Base-by-base conservation (phyloP, 1,139 yeast genomes). In the Hansenula lynferdii region DNA sequence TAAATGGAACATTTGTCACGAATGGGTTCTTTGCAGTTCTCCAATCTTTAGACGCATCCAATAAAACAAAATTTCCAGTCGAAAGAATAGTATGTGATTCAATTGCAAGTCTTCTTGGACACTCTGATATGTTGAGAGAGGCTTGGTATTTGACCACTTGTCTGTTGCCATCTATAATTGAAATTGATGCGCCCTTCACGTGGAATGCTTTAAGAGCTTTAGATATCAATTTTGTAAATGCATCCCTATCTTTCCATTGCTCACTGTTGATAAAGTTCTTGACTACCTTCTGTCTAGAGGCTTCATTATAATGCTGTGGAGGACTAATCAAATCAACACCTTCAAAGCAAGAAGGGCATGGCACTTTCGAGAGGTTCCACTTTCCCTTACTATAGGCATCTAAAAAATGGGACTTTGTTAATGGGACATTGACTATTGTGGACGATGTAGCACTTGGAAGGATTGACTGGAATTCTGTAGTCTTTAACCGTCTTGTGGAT, bases 11-110 rank as follows among this genome's bases (percentile, higher is more conserved):
- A 0, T 83, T 81, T 28, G 68, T 72, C 1, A 82, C 84, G 39
- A 81, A 64, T 0, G 89, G 89, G 48, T 77, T 80, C 34, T 64
- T 61, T 8, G 60, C 50, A 5, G 80, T 73, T 55, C 90, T 64
- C 90, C 92, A 83, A 54, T 83, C 92, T 29, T 65, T 62, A 6
- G 76, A 57, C 1, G 87, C 80, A 56, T 83, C 85, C 20, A 69
- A 54, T 17, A 83, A 48, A 3, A 75, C 61, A 47, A 83, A 75
- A 47, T 67, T 65, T 1, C 69, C 77, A 11, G 64, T 61, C 0
- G 89, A 80, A 31, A 83, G 58, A 6, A 83, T 67, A 0, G 86
- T 68, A 59, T 83, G 90, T 6, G 78, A 77, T 56, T 83, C 90
- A 31, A 83, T 60, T 1, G 86, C 77, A 2, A 77, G 64, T 29